Evolutionary conservation across 192 early-diverging fungal genomes (phyloP).

Genomic region (Rhizoclosmatium globosum): DNA sequence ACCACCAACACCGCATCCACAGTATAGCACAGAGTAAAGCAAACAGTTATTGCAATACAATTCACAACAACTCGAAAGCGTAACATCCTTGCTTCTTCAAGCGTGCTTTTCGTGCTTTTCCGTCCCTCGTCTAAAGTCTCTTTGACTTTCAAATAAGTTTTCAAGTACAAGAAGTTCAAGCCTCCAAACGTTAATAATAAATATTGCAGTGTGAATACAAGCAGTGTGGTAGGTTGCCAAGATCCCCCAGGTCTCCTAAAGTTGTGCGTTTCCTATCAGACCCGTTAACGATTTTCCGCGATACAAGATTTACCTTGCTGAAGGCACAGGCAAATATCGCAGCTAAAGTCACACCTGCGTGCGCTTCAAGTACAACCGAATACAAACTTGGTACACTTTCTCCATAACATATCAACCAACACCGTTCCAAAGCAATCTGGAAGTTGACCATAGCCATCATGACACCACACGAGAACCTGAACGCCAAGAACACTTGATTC

Average conservation of each 20-base stretch:
- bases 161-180: neutral
- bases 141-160: neutral
- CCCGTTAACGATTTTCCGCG: neutral
- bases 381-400: neutral
- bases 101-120: neutral
- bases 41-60: neutral
- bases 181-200: neutral
- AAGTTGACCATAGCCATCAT: neutral
- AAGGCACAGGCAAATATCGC: neutral
- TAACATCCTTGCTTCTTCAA: neutral
- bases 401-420: neutral
- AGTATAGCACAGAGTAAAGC: neutral
- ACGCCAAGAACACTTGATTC: slow-evolving; percentile 6
- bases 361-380: neutral
- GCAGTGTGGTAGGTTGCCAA: neutral
- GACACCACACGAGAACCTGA: neutral
- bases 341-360: neutral
- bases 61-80: neutral
- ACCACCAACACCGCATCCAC: neutral
- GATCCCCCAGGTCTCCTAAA: neutral
- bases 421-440: slow-evolving; percentile 9
- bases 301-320: neutral
- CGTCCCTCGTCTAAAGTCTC: neutral
- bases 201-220: neutral
- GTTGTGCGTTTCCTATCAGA: slow-evolving; percentile 4